phyloP scores from a whole-genome alignment of 2,329 filamentous ascomycete species.

The Colletotrichum melonis region DNA sequence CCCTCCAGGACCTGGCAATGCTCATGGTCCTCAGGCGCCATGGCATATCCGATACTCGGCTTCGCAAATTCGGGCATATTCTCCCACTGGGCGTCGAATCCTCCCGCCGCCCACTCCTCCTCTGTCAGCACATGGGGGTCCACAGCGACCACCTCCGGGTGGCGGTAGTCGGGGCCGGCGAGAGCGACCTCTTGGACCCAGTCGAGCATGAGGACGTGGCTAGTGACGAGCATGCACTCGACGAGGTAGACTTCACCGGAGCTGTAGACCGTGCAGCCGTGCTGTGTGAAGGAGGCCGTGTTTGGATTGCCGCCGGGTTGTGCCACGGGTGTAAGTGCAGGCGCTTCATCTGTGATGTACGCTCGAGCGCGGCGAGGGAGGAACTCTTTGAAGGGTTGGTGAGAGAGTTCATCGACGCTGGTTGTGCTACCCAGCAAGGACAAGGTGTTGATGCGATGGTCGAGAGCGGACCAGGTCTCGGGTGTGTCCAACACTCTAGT shows the following conservation, averaged over 20 bases:
- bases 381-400: constrained; percentile 59
- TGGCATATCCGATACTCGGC: constrained; percentile 40
- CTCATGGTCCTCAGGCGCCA: neutral
- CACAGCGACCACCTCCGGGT: constrained; percentile 50
- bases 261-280: constrained; percentile 77
- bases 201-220: constrained; percentile 63
- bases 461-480: constrained; percentile 61
- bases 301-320: constrained; percentile 54
- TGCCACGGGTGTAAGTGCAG: constrained; percentile 63
- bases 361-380: constrained; percentile 68
- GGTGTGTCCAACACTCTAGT: constrained; percentile 68
- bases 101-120: constrained; percentile 29
- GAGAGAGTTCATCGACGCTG: constrained; percentile 51
- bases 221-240: constrained; percentile 72
- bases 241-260: constrained; percentile 68
- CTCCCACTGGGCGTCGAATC: constrained; percentile 45
- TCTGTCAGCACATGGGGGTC: constrained; percentile 30
- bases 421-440: constrained; percentile 62
- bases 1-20: neutral
- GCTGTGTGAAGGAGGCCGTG: constrained; percentile 50
- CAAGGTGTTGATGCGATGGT: constrained; percentile 57
- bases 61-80: constrained; percentile 44
- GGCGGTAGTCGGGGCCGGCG: constrained; percentile 48
- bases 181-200: constrained; percentile 71
- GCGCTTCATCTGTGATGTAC: constrained; percentile 66